Evolutionary conservation across 2,329 filamentous ascomycete genomes (phyloP).

Genomic region (Torrubiellomyces zombiae): DNA sequence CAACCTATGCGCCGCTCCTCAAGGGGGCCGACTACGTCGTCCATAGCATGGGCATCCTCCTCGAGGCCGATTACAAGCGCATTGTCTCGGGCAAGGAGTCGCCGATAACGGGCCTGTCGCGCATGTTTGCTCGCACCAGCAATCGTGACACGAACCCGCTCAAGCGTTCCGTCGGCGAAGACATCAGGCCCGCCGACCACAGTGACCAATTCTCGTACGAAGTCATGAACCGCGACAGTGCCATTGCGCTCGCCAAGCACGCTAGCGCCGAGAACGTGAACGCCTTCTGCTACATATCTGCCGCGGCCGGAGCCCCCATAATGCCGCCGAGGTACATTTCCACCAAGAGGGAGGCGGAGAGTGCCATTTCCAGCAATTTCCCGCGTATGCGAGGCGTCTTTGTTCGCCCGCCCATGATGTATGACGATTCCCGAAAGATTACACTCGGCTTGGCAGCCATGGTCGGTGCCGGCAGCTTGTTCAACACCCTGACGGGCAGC

Average conservation of each 20-base stretch:
- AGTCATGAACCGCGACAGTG: slow-evolving; percentile 87
- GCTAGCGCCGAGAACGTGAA: slow-evolving; percentile 45
- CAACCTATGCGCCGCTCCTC: slow-evolving; percentile 62
- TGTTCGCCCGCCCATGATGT: slow-evolving; percentile 74
- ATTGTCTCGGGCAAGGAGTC: slow-evolving; percentile 72
- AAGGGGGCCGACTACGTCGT: slow-evolving; percentile 69
- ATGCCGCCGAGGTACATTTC: slow-evolving; percentile 73
- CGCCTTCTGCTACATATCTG: slow-evolving; percentile 77
- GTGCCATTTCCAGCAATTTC: slow-evolving; percentile 53
- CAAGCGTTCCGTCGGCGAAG: slow-evolving; percentile 38
- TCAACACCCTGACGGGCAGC: slow-evolving; percentile 65
- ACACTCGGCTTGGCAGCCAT: slow-evolving; percentile 74
- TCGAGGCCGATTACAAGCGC: slow-evolving; percentile 96
- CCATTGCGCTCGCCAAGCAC: slow-evolving; percentile 67
- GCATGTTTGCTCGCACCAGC: slow-evolving; percentile 57
- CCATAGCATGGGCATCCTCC: slow-evolving; percentile 87
- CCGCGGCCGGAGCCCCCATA: slow-evolving; percentile 69
- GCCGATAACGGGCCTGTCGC: slow-evolving; percentile 58
- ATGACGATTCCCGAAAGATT: slow-evolving; percentile 64
- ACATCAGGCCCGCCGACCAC: slow-evolving; percentile 47
- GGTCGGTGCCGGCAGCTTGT: slow-evolving; percentile 54
- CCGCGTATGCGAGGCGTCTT: slow-evolving; percentile 66
- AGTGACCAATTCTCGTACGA: slow-evolving; percentile 83
- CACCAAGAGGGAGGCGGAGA: slow-evolving; percentile 85
- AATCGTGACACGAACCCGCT: slow-evolving; percentile 54